These are phyloP conservation scores for Fraxinus latifolia DNA, from an alignment of 305 asterid genomes.

Conservation along the genomic window DNA sequence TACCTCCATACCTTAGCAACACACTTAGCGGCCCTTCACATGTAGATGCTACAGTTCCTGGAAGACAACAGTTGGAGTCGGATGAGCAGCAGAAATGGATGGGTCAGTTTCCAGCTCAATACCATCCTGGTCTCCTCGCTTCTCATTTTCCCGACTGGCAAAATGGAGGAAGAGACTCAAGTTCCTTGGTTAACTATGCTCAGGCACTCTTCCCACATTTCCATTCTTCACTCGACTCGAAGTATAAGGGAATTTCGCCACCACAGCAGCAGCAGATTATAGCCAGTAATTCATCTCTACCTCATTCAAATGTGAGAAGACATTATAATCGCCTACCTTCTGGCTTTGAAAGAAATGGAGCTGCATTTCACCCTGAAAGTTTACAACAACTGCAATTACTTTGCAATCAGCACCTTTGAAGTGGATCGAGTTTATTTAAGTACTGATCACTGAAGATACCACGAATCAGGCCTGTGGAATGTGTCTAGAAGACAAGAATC, in stretches of 20 bases:
- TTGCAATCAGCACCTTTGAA: slow-evolving; percentile 42
- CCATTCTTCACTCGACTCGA: slow-evolving; percentile 38
- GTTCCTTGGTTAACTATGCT: slow-evolving; percentile 38
- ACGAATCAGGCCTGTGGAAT: not conserved
- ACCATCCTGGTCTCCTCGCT: slow-evolving; percentile 27
- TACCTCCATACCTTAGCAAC: slow-evolving; percentile 41
- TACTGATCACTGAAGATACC: not conserved
- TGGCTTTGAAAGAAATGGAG: slow-evolving; percentile 39
- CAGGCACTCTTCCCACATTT: slow-evolving; percentile 47
- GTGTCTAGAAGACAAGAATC: not conserved
- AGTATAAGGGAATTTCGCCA: slow-evolving; percentile 36
- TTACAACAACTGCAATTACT: slow-evolving; percentile 41
- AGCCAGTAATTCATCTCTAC: slow-evolving; percentile 23
- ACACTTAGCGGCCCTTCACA: slow-evolving; percentile 11
- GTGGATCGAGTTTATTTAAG: slow-evolving; percentile 6
- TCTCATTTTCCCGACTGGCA: slow-evolving; percentile 36
- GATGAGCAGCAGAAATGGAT: slow-evolving; percentile 34
- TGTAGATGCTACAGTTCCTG: slow-evolving; percentile 23
- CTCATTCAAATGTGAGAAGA: slow-evolving; percentile 31
- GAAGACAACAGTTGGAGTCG: slow-evolving; percentile 28
- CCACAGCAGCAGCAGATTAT: slow-evolving; percentile 39
- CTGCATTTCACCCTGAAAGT: slow-evolving; percentile 29
- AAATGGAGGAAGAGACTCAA: slow-evolving; percentile 31
- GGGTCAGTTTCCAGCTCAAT: slow-evolving; percentile 31
- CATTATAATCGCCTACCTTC: slow-evolving; percentile 37